Evolutionary conservation across 73 alveolate species (phyloP).

Genomic region (Tetrahymena elliotti): DNA sequence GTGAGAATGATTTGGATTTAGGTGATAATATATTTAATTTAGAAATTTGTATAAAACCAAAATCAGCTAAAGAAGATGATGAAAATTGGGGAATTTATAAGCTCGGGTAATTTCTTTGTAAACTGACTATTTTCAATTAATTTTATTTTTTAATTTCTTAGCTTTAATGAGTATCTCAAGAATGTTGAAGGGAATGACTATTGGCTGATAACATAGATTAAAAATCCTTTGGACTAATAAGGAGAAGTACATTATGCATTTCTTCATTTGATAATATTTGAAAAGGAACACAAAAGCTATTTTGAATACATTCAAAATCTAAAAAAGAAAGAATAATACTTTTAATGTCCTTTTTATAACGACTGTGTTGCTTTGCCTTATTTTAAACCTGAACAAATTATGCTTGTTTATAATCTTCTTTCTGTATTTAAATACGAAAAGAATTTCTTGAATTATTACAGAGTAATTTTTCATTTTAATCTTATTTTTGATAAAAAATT

Average conservation of each 20-base stretch:
- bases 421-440: background rate
- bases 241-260: background rate
- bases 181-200: background rate
- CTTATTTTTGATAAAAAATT: no score
- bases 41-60: background rate
- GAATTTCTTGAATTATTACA: background rate
- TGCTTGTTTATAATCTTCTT: background rate
- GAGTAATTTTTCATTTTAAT: background rate
- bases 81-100: background rate
- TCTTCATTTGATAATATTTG: background rate
- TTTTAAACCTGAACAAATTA: background rate
- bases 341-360: background rate
- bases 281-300: background rate
- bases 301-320: background rate
- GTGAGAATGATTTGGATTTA: background rate
- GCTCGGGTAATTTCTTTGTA: background rate
- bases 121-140: background rate
- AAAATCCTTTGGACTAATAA: background rate
- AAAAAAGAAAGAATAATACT: background rate
- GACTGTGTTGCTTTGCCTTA: background rate
- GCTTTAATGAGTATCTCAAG: background rate
- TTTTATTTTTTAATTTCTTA: no score
- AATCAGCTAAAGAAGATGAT: background rate
- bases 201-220: background rate
- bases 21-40: background rate